Percentiles rank a stretch among this genome's conserved stretches.
Evolutionary conservation across 176 grass and related monocot species (phyloP).

Genomic region (Triticum turgidum): DNA sequence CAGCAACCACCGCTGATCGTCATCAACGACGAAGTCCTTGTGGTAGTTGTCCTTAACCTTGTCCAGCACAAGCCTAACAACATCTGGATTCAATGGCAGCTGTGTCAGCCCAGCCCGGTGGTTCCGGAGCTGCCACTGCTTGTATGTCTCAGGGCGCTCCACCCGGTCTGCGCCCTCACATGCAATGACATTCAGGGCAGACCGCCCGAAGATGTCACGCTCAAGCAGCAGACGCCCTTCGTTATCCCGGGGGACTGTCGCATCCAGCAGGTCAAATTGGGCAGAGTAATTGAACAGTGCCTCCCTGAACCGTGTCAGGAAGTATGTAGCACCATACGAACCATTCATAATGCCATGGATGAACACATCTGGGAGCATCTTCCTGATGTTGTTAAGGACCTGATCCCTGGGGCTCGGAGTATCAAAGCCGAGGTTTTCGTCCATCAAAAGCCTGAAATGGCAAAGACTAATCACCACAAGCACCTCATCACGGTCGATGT

Average conservation of each 20-base stretch:
- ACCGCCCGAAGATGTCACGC: neutral
- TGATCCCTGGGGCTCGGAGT: slow-evolving; percentile 32
- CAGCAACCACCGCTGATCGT: slow-evolving; percentile 43
- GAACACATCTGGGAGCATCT: slow-evolving; percentile 46
- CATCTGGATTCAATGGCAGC: slow-evolving; percentile 33
- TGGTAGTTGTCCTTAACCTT: slow-evolving; percentile 49
- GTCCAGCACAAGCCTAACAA: slow-evolving; percentile 27
- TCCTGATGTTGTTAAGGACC: slow-evolving; percentile 40
- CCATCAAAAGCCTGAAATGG: slow-evolving; percentile 33
- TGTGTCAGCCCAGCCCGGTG: slow-evolving; percentile 24
- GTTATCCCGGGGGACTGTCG: slow-evolving; percentile 23
- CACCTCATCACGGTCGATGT: slow-evolving; percentile 28
- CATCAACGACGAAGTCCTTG: slow-evolving; percentile 49
- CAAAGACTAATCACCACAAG: slow-evolving; percentile 34
- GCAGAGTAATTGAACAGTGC: slow-evolving; percentile 17
- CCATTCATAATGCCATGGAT: slow-evolving; percentile 51
- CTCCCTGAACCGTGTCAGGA: slow-evolving; percentile 37
- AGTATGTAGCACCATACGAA: slow-evolving; percentile 25
- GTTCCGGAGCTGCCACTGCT: slow-evolving; percentile 38
- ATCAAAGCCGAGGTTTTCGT: slow-evolving; percentile 13
- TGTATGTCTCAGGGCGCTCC: slow-evolving; percentile 49
- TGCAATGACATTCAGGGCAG: slow-evolving; percentile 26
- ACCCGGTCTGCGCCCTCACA: slow-evolving; percentile 48
- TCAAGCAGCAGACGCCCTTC: slow-evolving; percentile 5
- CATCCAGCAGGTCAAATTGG: slow-evolving; percentile 30